Conservation (phyloP, 2,329 filamentous ascomycete species). For the Sporothrix sp. region DNA sequence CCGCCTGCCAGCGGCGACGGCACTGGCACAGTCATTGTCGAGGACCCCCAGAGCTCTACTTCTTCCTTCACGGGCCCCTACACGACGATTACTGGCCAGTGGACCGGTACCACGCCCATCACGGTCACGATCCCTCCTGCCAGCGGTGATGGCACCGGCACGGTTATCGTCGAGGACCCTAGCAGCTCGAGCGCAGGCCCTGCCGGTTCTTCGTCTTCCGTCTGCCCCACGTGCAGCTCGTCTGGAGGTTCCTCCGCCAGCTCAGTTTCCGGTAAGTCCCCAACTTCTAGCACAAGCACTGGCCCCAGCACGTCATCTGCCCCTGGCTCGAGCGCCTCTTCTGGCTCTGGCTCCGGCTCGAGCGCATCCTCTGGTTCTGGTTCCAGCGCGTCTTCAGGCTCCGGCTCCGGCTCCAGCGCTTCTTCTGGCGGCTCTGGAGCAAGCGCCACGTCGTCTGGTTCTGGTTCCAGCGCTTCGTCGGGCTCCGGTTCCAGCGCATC, state of each 20-base stretch:
- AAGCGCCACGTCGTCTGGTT: too few species aligned
- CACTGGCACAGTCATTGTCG: constrained; percentile 15
- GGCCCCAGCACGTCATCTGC: neutral
- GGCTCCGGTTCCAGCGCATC: too few species aligned
- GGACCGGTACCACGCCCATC: constrained; percentile 6
- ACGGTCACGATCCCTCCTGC: constrained; percentile 13
- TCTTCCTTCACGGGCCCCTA: constrained; percentile 8
- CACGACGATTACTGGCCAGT: constrained; percentile 13
- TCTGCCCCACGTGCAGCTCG: neutral
- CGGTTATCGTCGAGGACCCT: constrained; percentile 12
- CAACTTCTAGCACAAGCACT: too few species aligned
- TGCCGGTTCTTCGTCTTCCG: neutral
- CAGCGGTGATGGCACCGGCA: constrained; percentile 10
- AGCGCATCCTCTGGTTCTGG: too few species aligned
- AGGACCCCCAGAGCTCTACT: neutral
- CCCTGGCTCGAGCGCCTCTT: neutral
- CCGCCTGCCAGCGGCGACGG: constrained; percentile 9
- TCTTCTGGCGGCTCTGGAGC: too few species aligned
- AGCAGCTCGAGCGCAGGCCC: neutral
- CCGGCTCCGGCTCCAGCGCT: too few species aligned
- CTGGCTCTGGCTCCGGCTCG: neutral
- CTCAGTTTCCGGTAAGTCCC: neutral
- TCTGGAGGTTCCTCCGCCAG: neutral
- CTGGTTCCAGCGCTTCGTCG: too few species aligned
- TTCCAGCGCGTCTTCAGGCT: too few species aligned